Evolutionary conservation across 805 yeast species (phyloP).

Genomic region (Ogataea pini): DNA sequence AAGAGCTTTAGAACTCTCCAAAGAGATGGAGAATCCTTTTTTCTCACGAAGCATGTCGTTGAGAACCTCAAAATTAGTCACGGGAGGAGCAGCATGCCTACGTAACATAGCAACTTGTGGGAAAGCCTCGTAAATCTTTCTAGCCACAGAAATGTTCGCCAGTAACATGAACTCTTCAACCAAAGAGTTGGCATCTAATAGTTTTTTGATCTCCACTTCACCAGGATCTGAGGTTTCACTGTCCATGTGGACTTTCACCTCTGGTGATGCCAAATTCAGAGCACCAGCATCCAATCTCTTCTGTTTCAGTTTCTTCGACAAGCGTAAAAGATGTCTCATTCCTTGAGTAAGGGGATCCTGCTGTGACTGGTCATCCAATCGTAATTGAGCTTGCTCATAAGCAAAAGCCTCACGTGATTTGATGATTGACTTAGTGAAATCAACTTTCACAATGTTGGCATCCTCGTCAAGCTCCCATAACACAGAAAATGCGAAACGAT

Average conservation of each 20-base stretch:
- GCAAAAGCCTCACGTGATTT: constrained; percentile 92
- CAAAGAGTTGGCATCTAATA: constrained; percentile 87
- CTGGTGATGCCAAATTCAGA: constrained; percentile 93
- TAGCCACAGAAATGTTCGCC: constrained; percentile 95
- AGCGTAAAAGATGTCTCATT: constrained; percentile 73
- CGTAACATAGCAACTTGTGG: constrained; percentile 99
- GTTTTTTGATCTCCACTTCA: constrained; percentile 87
- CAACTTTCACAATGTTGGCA: constrained; percentile 79
- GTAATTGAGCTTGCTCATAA: constrained; percentile 86
- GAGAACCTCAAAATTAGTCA: constrained; percentile 84
- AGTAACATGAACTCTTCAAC: constrained; percentile 98
- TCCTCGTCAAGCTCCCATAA: constrained; percentile 91
- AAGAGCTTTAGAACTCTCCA: constrained; percentile 84
- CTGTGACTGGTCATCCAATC: constrained; percentile 78
- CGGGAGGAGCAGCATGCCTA: constrained; percentile 97
- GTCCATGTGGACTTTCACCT: constrained; percentile 95
- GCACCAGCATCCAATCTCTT: constrained; percentile 94
- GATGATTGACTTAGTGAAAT: constrained; percentile 84
- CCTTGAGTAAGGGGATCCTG: constrained; percentile 86
- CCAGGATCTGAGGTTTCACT: constrained; percentile 96
- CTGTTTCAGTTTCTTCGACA: constrained; percentile 86
- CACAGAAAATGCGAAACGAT: constrained; percentile 92
- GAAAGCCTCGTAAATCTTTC: constrained; percentile 85
- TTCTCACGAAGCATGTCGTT: constrained; percentile 86
- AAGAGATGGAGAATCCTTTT: constrained; percentile 71